These are phyloP conservation scores for Prasinococcaceae sp. DNA, from an alignment of 139 green algal genomes.

Conservation along the genomic window DNA sequence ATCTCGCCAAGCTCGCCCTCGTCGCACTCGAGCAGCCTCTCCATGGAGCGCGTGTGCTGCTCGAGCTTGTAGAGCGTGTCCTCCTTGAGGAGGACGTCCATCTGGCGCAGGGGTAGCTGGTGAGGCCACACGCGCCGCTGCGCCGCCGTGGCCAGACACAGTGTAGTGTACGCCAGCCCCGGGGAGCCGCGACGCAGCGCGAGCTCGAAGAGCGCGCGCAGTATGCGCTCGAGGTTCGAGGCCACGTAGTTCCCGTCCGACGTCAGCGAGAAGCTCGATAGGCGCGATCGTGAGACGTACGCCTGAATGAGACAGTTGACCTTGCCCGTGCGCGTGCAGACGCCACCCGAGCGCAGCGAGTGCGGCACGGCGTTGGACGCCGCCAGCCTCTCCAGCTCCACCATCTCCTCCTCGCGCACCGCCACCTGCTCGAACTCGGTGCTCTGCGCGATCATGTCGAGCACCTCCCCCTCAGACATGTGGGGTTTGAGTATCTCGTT, in stretches of 20 bases:
- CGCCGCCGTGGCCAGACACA: constrained; percentile 54
- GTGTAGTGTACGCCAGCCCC: constrained; percentile 34
- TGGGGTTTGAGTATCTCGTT: constrained; percentile 65
- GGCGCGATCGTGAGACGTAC: constrained; percentile 56
- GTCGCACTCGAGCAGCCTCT: constrained; percentile 70
- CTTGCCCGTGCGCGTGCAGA: constrained; percentile 79
- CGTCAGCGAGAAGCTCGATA: constrained; percentile 78
- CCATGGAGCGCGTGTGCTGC: constrained; percentile 42
- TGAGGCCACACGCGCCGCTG: constrained; percentile 78
- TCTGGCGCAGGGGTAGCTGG: constrained; percentile 80
- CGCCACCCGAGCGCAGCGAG: no score
- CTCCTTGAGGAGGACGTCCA: constrained; percentile 25
- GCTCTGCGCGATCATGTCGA: constrained; percentile 66
- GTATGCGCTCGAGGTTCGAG: constrained; percentile 72
- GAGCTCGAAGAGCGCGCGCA: constrained; percentile 88
- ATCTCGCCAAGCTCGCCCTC: constrained; percentile 61
- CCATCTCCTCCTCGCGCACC: constrained; percentile 85
- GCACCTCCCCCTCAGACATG: constrained; percentile 55
- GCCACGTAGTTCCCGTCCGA: constrained; percentile 87
- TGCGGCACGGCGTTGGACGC: constrained; percentile 38
- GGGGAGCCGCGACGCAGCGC: constrained; percentile 56
- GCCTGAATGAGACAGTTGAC: constrained; percentile 54
- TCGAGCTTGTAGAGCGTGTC: constrained; percentile 81
- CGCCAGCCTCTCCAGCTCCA: constrained; percentile 67
- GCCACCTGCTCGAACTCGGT: constrained; percentile 90